phyloP scores from a whole-genome alignment of 2,329 filamentous ascomycete species.

The Lecanosticta acicola region DNA sequence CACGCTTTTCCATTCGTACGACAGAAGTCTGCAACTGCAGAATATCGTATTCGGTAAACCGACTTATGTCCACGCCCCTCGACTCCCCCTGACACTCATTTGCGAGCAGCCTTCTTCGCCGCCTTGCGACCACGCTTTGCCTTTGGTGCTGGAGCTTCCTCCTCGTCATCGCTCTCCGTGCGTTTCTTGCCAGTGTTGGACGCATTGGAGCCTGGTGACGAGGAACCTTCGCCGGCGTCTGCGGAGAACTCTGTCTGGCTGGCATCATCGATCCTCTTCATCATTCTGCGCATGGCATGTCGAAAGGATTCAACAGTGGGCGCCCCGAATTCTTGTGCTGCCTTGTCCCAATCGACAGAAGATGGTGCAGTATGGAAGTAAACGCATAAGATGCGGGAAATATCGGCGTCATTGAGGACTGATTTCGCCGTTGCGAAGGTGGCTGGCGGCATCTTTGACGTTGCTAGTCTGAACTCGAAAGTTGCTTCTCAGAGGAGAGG shows the following conservation, averaged over 20 bases:
- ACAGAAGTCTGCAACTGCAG: too few species aligned
- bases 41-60: too few species aligned
- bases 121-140: not conserved
- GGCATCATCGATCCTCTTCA: conserved; percentile 2
- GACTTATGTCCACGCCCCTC: too few species aligned
- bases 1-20: too few species aligned
- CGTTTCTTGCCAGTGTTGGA: not conserved
- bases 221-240: not conserved
- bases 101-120: not conserved
- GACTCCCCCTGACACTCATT: too few species aligned
- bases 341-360: conserved; percentile 1
- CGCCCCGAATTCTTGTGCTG: conserved; percentile 2
- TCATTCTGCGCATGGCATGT: not conserved
- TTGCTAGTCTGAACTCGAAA: too few species aligned
- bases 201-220: not conserved
- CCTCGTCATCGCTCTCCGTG: not conserved
- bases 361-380: not conserved
- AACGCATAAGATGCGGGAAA: conserved; percentile 4
- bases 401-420: not conserved
- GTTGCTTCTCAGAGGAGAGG: too few species aligned
- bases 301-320: not conserved
- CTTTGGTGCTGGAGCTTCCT: not conserved
- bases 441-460: too few species aligned
- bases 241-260: not conserved
- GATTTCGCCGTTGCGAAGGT: not conserved